Evolutionary conservation across 225 moss, liverwort and hornwort species (phyloP), one percentile per base, ranked within the genome.

Genomic region (Pseudisothecium myosuroides): DNA sequence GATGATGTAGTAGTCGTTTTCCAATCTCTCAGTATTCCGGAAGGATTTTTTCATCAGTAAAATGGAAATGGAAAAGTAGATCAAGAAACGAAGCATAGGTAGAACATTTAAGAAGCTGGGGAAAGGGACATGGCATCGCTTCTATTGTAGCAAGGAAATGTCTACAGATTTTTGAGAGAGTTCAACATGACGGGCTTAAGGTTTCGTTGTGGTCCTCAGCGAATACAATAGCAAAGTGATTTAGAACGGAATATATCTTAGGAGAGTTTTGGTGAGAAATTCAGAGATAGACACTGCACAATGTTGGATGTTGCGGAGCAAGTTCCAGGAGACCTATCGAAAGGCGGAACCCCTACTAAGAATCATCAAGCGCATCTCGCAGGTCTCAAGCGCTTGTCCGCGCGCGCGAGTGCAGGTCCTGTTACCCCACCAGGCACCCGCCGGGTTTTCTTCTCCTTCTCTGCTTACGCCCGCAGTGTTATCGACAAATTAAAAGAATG

Each of bases 351-450:
- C 36, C 88, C 92, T 23, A 91, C 80, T 7, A 95, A 96, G 87
- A 91, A 94, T 85, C 89, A 95, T 81, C 94, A 95, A 89, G 96
- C 96, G 82, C 98, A 98, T 61, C 89, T 94, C 49, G 97, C 96
- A 88, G 98, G 97, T 69, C 92, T 98, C 55, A 98, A 95, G 91
- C 95, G 97, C 63, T 94, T 98, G 55, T 96, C 97, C 31, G 95
- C 96, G 16, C 92, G 98, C 84, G 98, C 97, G 28, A 96, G 94
- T 91, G 97, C 96, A 14, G 97, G 97, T 24, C 86, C 93, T 73
- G 85, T 93, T 26, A 92, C 96, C 62, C 90, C 94, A 11, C 93
- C 93, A 69, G 97, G 95, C 34, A 94, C 95, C 68, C 96, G 97
- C 45, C 92, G 93, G 55, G 97, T 96, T 36, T 94, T 91, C 85